Evolutionary conservation across 805 yeast genomes (phyloP).

Genomic region (Candida boidinii): DNA sequence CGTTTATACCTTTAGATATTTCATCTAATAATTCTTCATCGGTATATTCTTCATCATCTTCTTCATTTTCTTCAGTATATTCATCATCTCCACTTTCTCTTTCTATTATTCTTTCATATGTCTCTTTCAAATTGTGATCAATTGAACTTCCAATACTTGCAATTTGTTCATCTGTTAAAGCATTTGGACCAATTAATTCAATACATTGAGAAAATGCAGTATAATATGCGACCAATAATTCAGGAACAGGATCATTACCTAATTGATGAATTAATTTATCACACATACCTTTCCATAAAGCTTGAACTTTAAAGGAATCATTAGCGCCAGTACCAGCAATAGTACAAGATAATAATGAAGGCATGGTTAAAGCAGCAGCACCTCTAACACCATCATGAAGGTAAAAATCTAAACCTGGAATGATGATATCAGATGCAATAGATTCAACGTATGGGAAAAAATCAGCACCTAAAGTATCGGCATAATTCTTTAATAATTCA

Average conservation of each 20-base stretch:
- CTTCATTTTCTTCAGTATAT: slow-evolving; percentile 78
- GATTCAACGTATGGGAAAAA: slow-evolving; percentile 80
- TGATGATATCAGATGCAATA: slow-evolving; percentile 65
- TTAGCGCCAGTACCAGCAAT: slow-evolving; percentile 45
- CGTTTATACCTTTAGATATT: slow-evolving; percentile 64
- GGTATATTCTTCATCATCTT: slow-evolving; percentile 74
- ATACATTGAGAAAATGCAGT: slow-evolving; percentile 60
- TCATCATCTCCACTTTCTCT: slow-evolving; percentile 78
- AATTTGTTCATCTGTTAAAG: slow-evolving; percentile 49
- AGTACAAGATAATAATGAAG: slow-evolving; percentile 62
- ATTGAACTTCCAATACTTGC: slow-evolving; percentile 50
- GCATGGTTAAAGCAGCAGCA: slow-evolving; percentile 79
- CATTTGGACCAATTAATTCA: slow-evolving; percentile 56
- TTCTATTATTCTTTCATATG: slow-evolving; percentile 58
- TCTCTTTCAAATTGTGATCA: slow-evolving; percentile 52
- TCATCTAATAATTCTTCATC: slow-evolving; percentile 90
- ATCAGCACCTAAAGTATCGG: slow-evolving; percentile 71
- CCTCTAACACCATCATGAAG: slow-evolving; percentile 92
- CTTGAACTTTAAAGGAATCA: slow-evolving; percentile 47
- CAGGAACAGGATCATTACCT: slow-evolving; percentile 74
- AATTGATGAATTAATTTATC: slow-evolving; percentile 60
- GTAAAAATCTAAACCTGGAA: slow-evolving; percentile 86
- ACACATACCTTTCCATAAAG: slow-evolving; percentile 65
- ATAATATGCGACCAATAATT: slow-evolving; percentile 71
- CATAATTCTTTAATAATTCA: slow-evolving; percentile 78